phyloP scores from a whole-genome alignment of 2,329 filamentous ascomycete species.

The Diaporthe caulivora region DNA sequence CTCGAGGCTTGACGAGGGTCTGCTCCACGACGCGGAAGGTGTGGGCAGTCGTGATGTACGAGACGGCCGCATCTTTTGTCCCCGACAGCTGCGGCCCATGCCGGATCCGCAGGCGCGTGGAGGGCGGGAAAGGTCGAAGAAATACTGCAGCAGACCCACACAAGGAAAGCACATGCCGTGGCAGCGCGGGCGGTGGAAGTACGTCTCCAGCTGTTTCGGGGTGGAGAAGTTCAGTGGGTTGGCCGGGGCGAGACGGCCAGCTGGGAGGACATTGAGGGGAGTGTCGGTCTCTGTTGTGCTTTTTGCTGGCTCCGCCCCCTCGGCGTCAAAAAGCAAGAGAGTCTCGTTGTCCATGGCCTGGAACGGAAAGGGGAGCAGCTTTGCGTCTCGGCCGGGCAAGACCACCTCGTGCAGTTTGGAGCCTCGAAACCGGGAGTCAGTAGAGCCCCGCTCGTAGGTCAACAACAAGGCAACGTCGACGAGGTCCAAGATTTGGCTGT shows the following conservation, averaged over 20 bases:
- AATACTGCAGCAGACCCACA: not conserved
- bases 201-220: not conserved
- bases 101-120: not conserved
- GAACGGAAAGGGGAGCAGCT: not conserved
- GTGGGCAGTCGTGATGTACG: not conserved
- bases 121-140: not conserved
- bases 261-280: not conserved
- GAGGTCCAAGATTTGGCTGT: not conserved
- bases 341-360: not conserved
- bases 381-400: not conserved
- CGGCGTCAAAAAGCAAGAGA: not conserved
- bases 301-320: not conserved
- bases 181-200: not conserved
- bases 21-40: not conserved
- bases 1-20: not conserved
- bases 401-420: not conserved
- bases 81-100: not conserved
- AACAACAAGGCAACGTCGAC: not conserved
- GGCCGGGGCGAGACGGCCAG: not conserved
- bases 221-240: not conserved
- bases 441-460: not conserved
- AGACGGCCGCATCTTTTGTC: not conserved
- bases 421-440: not conserved
- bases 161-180: not conserved
- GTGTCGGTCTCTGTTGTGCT: not conserved